These are phyloP conservation scores for Micractinium conductrix DNA, from an alignment of 139 green algal genomes.

Conservation along the genomic window DNA sequence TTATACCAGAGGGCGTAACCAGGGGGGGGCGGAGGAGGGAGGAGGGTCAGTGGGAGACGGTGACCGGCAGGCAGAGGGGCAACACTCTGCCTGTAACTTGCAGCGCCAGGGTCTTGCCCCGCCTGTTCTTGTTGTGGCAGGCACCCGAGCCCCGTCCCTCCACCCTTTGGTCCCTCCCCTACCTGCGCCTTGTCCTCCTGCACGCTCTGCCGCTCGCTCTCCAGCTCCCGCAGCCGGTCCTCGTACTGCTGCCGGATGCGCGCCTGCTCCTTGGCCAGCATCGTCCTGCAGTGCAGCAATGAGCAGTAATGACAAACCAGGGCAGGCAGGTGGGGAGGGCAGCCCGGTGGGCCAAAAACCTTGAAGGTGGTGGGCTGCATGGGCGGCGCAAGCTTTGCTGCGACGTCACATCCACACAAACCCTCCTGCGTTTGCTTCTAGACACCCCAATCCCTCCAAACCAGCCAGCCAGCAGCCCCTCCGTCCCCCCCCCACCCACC, in stretches of 20 bases:
- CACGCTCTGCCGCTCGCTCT: conserved; percentile 77
- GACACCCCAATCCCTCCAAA: no score
- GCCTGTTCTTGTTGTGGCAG: neutral
- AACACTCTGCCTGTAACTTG: no score
- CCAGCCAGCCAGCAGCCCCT: no score
- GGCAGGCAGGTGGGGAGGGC: neutral
- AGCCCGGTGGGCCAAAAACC: no score
- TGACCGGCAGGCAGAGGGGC: no score
- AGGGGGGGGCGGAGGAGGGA: neutral
- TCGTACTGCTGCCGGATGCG: conserved; percentile 92
- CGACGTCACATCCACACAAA: neutral
- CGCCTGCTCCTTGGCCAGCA: conserved; percentile 82
- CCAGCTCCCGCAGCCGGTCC: conserved; percentile 78
- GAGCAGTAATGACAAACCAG: neutral
- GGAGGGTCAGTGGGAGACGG: no score
- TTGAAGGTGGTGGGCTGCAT: neutral
- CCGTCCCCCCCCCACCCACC: conserved; percentile 23
- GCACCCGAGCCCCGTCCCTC: neutral
- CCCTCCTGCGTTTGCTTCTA: neutral
- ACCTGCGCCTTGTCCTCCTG: conserved; percentile 78
- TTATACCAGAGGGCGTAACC: neutral
- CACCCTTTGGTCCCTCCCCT: neutral
- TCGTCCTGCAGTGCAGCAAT: conserved; percentile 47
- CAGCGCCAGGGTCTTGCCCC: no score
- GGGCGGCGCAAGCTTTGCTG: no score